Evolutionary conservation across 1,284 basidiomycete species (phyloP).

Genomic region (Cutaneotrichosporon cyanovorans): DNA sequence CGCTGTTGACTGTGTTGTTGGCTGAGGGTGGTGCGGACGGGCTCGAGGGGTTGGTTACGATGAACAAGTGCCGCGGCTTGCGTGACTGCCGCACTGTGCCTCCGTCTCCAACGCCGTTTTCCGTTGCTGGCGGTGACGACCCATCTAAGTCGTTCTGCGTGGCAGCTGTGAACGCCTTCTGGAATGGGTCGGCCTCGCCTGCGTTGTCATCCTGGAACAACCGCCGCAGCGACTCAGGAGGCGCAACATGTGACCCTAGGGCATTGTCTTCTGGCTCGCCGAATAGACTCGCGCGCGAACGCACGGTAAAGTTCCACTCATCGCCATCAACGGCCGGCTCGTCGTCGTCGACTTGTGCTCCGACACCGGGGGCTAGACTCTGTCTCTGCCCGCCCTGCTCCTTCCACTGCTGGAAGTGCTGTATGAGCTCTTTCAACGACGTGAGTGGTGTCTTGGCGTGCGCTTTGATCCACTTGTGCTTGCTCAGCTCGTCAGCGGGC

Average conservation of each 20-base stretch:
- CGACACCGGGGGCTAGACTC: slow-evolving; percentile 57
- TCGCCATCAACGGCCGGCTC: slow-evolving; percentile 27
- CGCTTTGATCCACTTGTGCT: slow-evolving; percentile 88
- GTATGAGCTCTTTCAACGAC: slow-evolving; percentile 74
- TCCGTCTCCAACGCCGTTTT: slow-evolving; percentile 1
- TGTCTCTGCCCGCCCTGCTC: slow-evolving; percentile 71
- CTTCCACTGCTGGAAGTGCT: slow-evolving; percentile 66
- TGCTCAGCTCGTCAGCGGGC: slow-evolving; percentile 79
- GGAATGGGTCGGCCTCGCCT: slow-evolving; percentile 38
- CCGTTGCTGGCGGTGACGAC: not conserved
- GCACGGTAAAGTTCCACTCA: slow-evolving; percentile 46
- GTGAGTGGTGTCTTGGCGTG: slow-evolving; percentile 62
- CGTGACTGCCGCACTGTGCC: slow-evolving; percentile 14
- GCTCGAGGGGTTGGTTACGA: slow-evolving; percentile 18
- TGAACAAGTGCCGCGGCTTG: slow-evolving; percentile 15
- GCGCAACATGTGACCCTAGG: slow-evolving; percentile 1
- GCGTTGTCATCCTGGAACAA: slow-evolving; percentile 44
- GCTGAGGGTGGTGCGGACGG: slow-evolving; percentile 2
- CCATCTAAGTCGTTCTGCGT: not conserved
- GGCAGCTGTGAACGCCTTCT: slow-evolving; percentile 25
- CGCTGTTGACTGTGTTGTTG: slow-evolving; percentile 2
- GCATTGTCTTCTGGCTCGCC: slow-evolving; percentile 23
- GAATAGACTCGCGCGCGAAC: slow-evolving; percentile 37
- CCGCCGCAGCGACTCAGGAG: slow-evolving; percentile 43
- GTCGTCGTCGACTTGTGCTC: slow-evolving; percentile 40